Evolutionary conservation across 75 land plant species (phyloP), one percentile per base, ranked within the genome.

Genomic region (Pinus taeda): DNA sequence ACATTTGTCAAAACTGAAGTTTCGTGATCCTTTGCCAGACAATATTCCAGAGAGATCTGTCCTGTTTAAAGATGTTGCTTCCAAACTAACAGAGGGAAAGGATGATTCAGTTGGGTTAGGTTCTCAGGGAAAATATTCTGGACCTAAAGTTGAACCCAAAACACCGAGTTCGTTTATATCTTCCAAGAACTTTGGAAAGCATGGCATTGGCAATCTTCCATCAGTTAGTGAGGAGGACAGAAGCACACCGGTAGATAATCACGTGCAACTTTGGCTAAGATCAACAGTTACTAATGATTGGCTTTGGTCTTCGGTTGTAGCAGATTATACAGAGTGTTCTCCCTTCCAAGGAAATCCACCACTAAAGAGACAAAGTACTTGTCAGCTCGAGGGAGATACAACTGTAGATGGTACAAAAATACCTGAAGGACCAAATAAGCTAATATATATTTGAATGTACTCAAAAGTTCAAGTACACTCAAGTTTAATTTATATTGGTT

Each of bases 361-460:
- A 17, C 17, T 65, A 14, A 81, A 69, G 66, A 88, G 91, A 64
- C 90, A 88, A 55, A 97, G 99, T 83, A 84, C 83, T 5, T 91
- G 91, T 78, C 85, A 88, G 74, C 93, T 97, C 63, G 99, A 97
- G 84, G 93, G 78, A 30, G 99, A 97, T 86, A 78, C 93, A 59
- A 76, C 82, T 70, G 89, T 88, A 57, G 95, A 97, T 79, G 99
- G 99, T 87, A 74, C 62, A 79, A 9, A 20, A 15, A 29, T 8
- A 6, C 66, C 61, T 60, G 20, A 53, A 15, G 56, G 57, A 49
- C 37, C 59, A 15, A 4, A 4, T 14, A 30, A 11, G 24, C 42
- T 6, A 45, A 33, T 57, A 49, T 17, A n/a, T 37, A 17, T 42
- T 58, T 72, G 15, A 36, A 12, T 39, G 17, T 36, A 42, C 15